Evolutionary conservation across 2,329 filamentous ascomycete genomes (phyloP).

Genomic region (Gaeumannomyces sp.): DNA sequence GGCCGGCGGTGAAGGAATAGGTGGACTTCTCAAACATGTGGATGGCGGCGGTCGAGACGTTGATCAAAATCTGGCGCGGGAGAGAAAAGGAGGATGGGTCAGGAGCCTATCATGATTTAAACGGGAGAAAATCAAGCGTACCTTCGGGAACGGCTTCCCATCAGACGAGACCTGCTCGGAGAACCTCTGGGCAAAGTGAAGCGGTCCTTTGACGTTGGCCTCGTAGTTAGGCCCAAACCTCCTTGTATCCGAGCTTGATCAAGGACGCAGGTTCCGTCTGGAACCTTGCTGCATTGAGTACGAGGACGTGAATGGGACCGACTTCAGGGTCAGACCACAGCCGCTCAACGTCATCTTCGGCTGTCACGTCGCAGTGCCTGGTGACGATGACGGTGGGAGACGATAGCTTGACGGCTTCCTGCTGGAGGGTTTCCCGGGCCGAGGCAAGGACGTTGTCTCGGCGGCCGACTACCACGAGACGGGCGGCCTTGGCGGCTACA

Average conservation of each 20-base stretch:
- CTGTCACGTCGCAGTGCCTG: conserved; percentile 5
- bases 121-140: neutral
- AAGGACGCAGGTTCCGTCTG: conserved; percentile 2
- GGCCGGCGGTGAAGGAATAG: conserved; percentile 17
- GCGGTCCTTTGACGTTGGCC: conserved; percentile 16
- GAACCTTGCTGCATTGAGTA: conserved; percentile 14
- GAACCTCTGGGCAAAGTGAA: conserved; percentile 15
- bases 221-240: conserved; percentile 16
- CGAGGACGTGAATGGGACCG: conserved; percentile 12
- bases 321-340: conserved; percentile 9
- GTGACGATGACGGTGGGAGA: conserved; percentile 3
- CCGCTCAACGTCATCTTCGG: neutral
- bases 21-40: conserved; percentile 13
- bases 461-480: conserved; percentile 14
- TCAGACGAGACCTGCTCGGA: conserved; percentile 13
- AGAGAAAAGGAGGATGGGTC: neutral
- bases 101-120: neutral
- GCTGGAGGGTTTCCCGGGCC: conserved; percentile 8
- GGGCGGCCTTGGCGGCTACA: conserved; percentile 9
- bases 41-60: conserved; percentile 12
- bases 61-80: conserved; percentile 3
- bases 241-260: conserved; percentile 13
- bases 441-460: conserved; percentile 8
- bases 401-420: neutral
- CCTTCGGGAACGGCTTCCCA: neutral